Conservation (phyloP, 495 filamentous ascomycete genomes). For the Trichocladium uniseriatum region DNA sequence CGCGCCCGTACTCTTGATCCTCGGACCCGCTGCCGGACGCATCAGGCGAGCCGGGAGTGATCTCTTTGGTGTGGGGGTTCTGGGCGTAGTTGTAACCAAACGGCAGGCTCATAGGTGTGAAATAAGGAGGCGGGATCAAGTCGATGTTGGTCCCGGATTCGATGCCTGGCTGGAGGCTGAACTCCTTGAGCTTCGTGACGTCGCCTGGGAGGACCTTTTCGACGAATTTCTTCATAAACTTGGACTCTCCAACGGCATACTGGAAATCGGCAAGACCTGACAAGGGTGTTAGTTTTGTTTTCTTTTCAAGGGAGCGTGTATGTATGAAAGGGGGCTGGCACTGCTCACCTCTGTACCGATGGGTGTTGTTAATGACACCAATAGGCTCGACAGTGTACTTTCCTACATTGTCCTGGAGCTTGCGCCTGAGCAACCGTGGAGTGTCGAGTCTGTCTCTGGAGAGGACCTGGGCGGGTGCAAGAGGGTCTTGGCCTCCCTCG, state of each 20-base stretch:
- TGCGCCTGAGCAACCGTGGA: slow-evolving; percentile 47
- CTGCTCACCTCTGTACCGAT: slow-evolving; percentile 68
- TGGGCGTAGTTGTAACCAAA: slow-evolving; percentile 57
- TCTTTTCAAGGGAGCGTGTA: too few relatives aligned
- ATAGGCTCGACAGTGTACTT: slow-evolving; percentile 62
- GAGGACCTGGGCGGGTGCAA: slow-evolving; percentile 13
- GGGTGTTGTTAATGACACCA: slow-evolving; percentile 65
- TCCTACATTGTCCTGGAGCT: slow-evolving; percentile 59
- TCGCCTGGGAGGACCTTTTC: slow-evolving; percentile 56
- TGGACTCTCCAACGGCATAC: slow-evolving; percentile 50
- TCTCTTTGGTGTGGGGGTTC: slow-evolving; percentile 40
- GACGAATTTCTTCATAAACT: slow-evolving; percentile 56
- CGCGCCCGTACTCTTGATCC: slow-evolving; percentile 21
- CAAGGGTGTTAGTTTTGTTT: not conserved
- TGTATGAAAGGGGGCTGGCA: too few relatives aligned
- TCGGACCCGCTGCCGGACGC: slow-evolving; percentile 18
- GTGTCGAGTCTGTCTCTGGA: slow-evolving; percentile 35
- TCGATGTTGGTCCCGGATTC: slow-evolving; percentile 50
- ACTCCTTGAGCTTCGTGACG: slow-evolving; percentile 61
- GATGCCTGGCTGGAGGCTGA: slow-evolving; percentile 57
- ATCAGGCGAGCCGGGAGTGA: slow-evolving; percentile 25
- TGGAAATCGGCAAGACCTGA: slow-evolving; percentile 60
- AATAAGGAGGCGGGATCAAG: slow-evolving; percentile 69
- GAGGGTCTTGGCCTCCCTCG: slow-evolving; percentile 12
- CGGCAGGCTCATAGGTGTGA: slow-evolving; percentile 56